Base-by-base conservation (phyloP, 2,329 filamentous ascomycete genomes). In the Graphilbum sp. region DNA sequence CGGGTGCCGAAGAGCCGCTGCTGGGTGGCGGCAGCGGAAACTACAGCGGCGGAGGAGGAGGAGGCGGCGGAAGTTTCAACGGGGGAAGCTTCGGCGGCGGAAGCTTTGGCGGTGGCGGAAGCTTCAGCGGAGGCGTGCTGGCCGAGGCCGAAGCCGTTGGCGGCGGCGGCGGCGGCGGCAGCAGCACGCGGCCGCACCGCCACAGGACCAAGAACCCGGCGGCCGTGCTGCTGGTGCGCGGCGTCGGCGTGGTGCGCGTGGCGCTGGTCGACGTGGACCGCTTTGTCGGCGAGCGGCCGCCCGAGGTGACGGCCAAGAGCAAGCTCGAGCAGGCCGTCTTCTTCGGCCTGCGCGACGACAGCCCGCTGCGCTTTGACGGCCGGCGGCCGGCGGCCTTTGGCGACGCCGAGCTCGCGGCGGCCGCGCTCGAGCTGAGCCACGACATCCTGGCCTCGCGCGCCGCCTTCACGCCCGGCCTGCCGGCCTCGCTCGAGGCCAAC, bases 291-390 rank as follows among this genome's bases (percentile, higher is more conserved):
- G 67, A 70, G 37, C 58, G 60, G 38, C 64, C 72, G 5, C 74
- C 72, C 2, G 59, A 64, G 46, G 72, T 93, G 15, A 87, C 82
- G 1, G 81, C 84, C 7, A 90, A 85, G 58, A 83, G 76, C 58
- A 94, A 90, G 57, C 68, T 98, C 31, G 85, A 95, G 52, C 87
- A 98, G 59, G 87, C 87, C 3, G 81, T 96, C 1, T 96, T 95
- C 58, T 96, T 85, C 53, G 87, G 87, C 2, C 75, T 74, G 35
- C 75, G 82, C 52, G 69, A 78, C 44, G 75, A 83, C 50, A 96
- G 86, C 49, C 81, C 88, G n/a, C 60, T 98, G n/a, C 76, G 86
- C 44, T 85, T 98, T 49, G 72, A 79, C 32, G 70, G 76, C 32
- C 72, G 73, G 45, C 65, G 72, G 30, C 74, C 76, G 39, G 62